These are phyloP conservation scores for Exophiala phaeomuriformis DNA, from an alignment of 2,329 filamentous ascomycete species.

Conservation along the genomic window DNA sequence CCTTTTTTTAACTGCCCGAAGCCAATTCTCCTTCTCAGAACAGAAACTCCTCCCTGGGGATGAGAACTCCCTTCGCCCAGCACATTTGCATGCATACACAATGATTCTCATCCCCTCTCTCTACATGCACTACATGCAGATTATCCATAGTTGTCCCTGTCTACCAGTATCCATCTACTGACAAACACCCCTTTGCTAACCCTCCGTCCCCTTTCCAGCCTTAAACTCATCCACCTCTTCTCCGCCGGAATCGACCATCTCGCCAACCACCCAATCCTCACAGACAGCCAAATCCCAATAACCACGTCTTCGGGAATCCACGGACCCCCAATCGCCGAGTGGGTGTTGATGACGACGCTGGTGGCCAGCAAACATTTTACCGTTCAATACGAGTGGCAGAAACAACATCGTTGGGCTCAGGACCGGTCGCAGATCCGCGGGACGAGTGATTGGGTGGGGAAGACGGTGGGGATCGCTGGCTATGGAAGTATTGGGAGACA, in stretches of 20 bases:
- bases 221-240: slow-evolving; percentile 50
- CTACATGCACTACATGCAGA: background rate
- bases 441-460: slow-evolving; percentile 47
- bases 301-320: slow-evolving; percentile 52
- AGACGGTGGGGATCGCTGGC: slow-evolving; percentile 53
- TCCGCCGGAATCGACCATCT: slow-evolving; percentile 53
- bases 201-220: no score
- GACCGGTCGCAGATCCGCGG: slow-evolving; percentile 29
- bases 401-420: slow-evolving; percentile 47
- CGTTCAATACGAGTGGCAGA: slow-evolving; percentile 51
- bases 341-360: slow-evolving; percentile 57
- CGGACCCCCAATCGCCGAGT: slow-evolving; percentile 60
- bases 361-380: slow-evolving; percentile 51
- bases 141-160: background rate
- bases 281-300: slow-evolving; percentile 46
- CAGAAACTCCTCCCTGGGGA: no score
- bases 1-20: no score
- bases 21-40: no score
- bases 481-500: slow-evolving; percentile 58
- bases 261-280: slow-evolving; percentile 47
- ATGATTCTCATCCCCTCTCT: slow-evolving; percentile 29
- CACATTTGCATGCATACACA: no score
- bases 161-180: background rate
- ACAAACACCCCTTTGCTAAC: no score
- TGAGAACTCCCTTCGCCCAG: no score